Evolutionary conservation across 1,284 basidiomycete genomes (phyloP).

Genomic region (Ganoderma boninense): DNA sequence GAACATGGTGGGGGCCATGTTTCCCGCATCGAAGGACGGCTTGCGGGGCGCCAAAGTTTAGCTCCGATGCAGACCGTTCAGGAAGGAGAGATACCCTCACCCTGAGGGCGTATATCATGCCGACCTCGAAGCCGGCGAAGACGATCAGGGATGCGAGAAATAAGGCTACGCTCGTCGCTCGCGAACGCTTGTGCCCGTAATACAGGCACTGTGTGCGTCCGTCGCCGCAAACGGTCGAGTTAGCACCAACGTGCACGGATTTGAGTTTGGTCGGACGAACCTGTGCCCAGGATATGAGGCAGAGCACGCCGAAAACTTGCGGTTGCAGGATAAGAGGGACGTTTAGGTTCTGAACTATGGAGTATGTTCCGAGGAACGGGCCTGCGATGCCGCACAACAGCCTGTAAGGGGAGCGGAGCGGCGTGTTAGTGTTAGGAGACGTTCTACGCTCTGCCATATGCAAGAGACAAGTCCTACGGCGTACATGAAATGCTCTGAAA

Average conservation of each 20-base stretch:
- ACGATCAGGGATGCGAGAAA: conserved; percentile 50
- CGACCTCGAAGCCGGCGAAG: conserved; percentile 67
- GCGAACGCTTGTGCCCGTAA: conserved; percentile 57
- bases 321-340: conserved; percentile 82
- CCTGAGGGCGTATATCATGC: conserved; percentile 64
- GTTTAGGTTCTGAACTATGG: conserved; percentile 72
- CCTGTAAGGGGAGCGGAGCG: conserved; percentile 40
- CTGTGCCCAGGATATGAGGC: conserved; percentile 72
- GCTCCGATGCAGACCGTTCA: no score
- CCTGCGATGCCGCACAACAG: conserved; percentile 73
- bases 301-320: conserved; percentile 73
- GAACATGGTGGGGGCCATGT: conserved; percentile 57
- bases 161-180: conserved; percentile 40
- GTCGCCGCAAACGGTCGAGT: background rate
- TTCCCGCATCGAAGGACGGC: conserved; percentile 56
- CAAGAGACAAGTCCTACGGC: background rate
- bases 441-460: background rate
- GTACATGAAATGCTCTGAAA: conserved; percentile 78
- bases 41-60: conserved; percentile 16
- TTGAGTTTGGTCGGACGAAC: conserved; percentile 41
- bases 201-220: conserved; percentile 59
- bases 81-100: conserved; percentile 40
- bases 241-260: background rate
- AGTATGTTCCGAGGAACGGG: conserved; percentile 74
- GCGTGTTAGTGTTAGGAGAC: background rate